Percentiles rank a stretch among this genome's conserved stretches.
Conservation (phyloP, 202 grass and related monocot genomes). For the Musa balbisiana region DNA sequence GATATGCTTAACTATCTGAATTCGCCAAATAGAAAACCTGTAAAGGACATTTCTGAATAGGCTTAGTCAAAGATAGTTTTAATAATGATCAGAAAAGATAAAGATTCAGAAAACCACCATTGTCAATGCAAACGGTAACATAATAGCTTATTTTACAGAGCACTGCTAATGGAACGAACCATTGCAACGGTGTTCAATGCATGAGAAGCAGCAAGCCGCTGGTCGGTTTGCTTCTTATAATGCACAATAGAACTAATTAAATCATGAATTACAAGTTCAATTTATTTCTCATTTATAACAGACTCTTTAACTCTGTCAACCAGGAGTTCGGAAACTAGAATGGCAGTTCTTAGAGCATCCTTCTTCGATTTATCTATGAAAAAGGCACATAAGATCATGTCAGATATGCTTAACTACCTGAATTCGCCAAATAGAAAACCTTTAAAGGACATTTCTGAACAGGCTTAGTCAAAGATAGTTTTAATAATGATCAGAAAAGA, state of each 20-base stretch:
- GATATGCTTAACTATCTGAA: too few relatives aligned
- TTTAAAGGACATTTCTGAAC: not conserved
- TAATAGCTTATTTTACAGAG: not conserved
- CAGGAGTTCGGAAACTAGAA: conserved; percentile 40
- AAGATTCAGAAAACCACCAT: not conserved
- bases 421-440: too few relatives aligned
- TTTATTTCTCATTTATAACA: conserved; percentile 63
- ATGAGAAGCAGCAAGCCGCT: conserved; percentile 63
- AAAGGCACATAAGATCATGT: not conserved
- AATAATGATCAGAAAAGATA: not conserved
- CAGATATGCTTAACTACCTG: too few relatives aligned
- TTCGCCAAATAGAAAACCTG: too few relatives aligned
- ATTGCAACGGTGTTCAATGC: conserved; percentile 59
- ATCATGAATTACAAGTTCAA: conserved; percentile 52
- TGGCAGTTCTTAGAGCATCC: conserved; percentile 37
- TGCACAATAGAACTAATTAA: conserved; percentile 43
- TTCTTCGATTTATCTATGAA: conserved; percentile 30
- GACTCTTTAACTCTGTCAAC: conserved; percentile 52
- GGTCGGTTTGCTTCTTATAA: conserved; percentile 70
- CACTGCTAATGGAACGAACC: conserved; percentile 15
- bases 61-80: not conserved
- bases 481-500: not conserved
- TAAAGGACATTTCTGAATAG: not conserved
- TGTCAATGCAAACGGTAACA: not conserved
- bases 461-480: not conserved